Base-by-base conservation (phyloP, 148 eudicot genomes). In the Mesembryanthemum crystallinum region DNA sequence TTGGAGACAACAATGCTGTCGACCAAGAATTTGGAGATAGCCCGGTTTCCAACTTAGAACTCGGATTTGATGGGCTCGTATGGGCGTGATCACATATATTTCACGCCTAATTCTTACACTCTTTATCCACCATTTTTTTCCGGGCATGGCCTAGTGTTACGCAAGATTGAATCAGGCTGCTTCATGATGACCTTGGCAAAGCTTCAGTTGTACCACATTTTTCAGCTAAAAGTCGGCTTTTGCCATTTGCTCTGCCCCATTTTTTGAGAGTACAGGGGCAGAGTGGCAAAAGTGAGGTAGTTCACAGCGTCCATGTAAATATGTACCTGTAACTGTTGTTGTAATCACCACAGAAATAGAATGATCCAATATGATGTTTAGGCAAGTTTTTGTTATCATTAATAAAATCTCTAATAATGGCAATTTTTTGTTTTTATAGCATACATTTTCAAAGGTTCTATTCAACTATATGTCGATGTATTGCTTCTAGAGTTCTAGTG, bases 31-130 rank as follows among this genome's bases (percentile, higher is more conserved):
- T 83, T 9, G 97, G 89, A 7, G 95, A 91, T 45, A 79, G 87
- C 78, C 93, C 97, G 0, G 89, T 86, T 73, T 83, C 93, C 57
- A 89, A 85, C 78, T 70, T 82, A 55, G 97, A 92, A 71, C 77
- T 90, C 21, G 91, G 90, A 13, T 82, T 80, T 47, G 93, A 92
- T 80, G 95, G 90, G 21, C 90, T 92, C 64, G 82, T 86, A 69
- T 92, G 97, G 97, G 95, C 88, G 32, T 92, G 81, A 83, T 75
- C 37, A 65, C 42, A 57, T 47, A 33, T 45, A 25, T 55, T 42
- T 21, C 30, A 30, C 27, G 7, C 12, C 37, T 11, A 45, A 27
- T 57, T 57, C 33, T 43, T 54, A 15, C 52, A n/a, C 47, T 28
- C 10, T 15, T 62, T 51, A 30, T 12, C 45, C 59, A 45, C 33